These are phyloP conservation scores for Diaporthe citrichinensis DNA, from an alignment of 2,329 filamentous ascomycete genomes.

Conservation along the genomic window DNA sequence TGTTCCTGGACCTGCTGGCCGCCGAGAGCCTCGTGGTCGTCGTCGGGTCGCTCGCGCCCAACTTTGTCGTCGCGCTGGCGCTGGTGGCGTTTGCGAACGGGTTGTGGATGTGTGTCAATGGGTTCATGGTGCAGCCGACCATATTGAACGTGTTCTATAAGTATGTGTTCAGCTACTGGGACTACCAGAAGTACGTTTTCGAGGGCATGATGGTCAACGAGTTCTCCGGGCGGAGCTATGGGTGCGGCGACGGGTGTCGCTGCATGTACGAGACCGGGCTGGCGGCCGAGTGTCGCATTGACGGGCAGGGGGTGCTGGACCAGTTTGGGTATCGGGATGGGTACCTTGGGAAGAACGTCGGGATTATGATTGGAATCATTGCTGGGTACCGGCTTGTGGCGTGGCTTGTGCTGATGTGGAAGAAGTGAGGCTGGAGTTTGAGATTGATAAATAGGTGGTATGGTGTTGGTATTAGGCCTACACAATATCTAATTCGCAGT, in stretches of 20 bases:
- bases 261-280: conserved; percentile 81
- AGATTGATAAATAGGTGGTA: too few relatives aligned
- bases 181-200: conserved; percentile 90
- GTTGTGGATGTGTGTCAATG: conserved; percentile 89
- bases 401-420: conserved; percentile 70
- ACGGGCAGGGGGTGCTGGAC: conserved; percentile 77
- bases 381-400: conserved; percentile 79
- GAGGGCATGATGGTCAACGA: conserved; percentile 96
- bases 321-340: conserved; percentile 78
- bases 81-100: conserved; percentile 89
- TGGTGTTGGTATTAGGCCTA: conserved; percentile 11
- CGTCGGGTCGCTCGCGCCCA: conserved; percentile 79
- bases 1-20: conserved; percentile 86
- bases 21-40: conserved; percentile 88
- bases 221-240: conserved; percentile 76
- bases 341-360: conserved; percentile 77
- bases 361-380: conserved; percentile 84
- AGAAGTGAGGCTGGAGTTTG: conserved; percentile 44
- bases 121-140: conserved; percentile 82
- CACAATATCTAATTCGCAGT: neutral
- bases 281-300: conserved; percentile 76
- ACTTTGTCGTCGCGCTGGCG: conserved; percentile 85
- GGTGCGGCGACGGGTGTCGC: conserved; percentile 68
- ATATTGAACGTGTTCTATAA: conserved; percentile 87
- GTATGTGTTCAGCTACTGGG: conserved; percentile 90